Evolutionary conservation across 1,284 basidiomycete species (phyloP).

Genomic region (Taiwanofungus camphoratus): DNA sequence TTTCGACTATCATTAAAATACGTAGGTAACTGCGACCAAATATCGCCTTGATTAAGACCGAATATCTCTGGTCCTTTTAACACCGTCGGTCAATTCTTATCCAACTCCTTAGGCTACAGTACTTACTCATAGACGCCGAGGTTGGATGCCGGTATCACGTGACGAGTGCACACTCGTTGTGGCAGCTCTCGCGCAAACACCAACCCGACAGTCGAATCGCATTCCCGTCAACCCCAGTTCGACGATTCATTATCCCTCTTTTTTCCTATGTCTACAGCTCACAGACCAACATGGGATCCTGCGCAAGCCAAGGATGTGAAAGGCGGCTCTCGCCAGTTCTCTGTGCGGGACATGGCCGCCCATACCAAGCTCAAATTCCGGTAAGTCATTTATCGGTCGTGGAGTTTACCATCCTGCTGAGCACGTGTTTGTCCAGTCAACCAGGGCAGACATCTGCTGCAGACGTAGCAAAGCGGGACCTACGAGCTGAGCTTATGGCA

Average conservation of each 20-base stretch:
- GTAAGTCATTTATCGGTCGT: conserved; percentile 36
- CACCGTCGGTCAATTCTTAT: no score
- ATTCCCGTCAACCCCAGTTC: no score
- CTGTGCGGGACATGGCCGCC: conserved; percentile 84
- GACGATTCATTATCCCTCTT: not conserved
- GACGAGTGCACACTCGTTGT: no score
- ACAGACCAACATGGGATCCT: conserved; percentile 87
- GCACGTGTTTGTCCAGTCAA: conserved; percentile 45
- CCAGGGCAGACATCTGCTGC: conserved; percentile 73
- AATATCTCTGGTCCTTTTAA: no score
- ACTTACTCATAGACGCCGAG: no score
- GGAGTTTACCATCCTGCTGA: not conserved
- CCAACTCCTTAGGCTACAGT: no score
- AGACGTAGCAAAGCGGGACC: conserved; percentile 76
- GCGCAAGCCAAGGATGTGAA: conserved; percentile 83
- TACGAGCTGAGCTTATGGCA: conserved; percentile 73
- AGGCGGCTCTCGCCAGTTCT: conserved; percentile 84
- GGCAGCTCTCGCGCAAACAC: not conserved
- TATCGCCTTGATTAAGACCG: no score
- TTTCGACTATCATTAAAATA: no score
- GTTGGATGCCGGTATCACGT: no score
- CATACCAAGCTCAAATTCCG: conserved; percentile 97
- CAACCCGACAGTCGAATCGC: not conserved
- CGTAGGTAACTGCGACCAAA: no score
- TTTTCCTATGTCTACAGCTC: conserved; percentile 71